Percentiles rank a stretch among this genome's conserved stretches.
These are phyloP conservation scores for Apiotrichum brassicae DNA, from an alignment of 1,284 basidiomycete genomes.

Conservation along the genomic window DNA sequence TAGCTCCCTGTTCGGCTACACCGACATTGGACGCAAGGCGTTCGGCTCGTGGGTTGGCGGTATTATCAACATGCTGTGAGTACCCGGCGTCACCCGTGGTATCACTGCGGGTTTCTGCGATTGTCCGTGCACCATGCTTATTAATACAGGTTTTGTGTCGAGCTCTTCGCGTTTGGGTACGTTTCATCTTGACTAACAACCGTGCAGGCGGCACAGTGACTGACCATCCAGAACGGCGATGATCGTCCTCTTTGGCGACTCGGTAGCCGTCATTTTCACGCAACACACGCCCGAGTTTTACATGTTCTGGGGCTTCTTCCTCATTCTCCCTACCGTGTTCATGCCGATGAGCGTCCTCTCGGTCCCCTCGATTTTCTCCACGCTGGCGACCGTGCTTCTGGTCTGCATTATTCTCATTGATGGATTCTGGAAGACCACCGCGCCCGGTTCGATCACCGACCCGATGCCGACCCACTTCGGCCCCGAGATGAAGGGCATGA, in stretches of 20 bases:
- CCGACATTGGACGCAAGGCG: slow-evolving; percentile 80
- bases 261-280: slow-evolving; percentile 66
- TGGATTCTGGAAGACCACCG: slow-evolving; percentile 68
- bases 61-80: slow-evolving; percentile 39
- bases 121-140: neutral
- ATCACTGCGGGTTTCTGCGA: neutral
- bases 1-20: slow-evolving; percentile 67
- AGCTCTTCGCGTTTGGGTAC: slow-evolving; percentile 60
- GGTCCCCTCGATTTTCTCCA: slow-evolving; percentile 75
- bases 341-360: slow-evolving; percentile 76
- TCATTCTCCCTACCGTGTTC: slow-evolving; percentile 75
- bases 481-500: slow-evolving; percentile 53
- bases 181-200: too few relatives aligned
- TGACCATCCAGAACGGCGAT: slow-evolving; percentile 60
- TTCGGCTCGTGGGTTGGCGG: slow-evolving; percentile 65
- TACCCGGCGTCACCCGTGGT: too few relatives aligned
- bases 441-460: slow-evolving; percentile 74
- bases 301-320: slow-evolving; percentile 64
- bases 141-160: slow-evolving; percentile 62
- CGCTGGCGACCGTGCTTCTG: slow-evolving; percentile 69
- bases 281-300: slow-evolving; percentile 61
- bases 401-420: slow-evolving; percentile 76
- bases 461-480: slow-evolving; percentile 65
- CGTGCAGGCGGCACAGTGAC: neutral
- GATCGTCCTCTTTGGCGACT: slow-evolving; percentile 79